These are phyloP conservation scores for Diaporthe citri DNA, from an alignment of 2,329 filamentous ascomycete genomes.

Conservation along the genomic window DNA sequence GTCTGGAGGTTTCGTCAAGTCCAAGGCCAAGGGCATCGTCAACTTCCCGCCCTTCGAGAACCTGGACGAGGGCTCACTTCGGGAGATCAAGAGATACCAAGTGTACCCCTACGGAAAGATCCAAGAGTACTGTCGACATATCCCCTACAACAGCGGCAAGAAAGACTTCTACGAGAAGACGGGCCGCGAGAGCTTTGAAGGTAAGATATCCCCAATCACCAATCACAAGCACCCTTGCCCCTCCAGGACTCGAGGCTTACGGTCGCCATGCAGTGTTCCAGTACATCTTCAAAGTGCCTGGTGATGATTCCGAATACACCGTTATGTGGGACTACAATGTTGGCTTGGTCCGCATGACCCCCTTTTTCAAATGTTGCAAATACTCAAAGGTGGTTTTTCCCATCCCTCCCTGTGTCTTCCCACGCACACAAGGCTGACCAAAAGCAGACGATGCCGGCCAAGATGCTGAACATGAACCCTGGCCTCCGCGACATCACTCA, in stretches of 20 bases:
- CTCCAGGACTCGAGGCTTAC: conserved; percentile 29
- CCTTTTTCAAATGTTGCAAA: conserved; percentile 91
- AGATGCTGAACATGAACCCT: conserved; percentile 82
- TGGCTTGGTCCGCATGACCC: conserved; percentile 92
- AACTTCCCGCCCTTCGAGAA: conserved; percentile 82
- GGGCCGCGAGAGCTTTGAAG: conserved; percentile 88
- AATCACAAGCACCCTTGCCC: not conserved
- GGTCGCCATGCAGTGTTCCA: conserved; percentile 74
- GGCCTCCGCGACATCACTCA: conserved; percentile 91
- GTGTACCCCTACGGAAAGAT: conserved; percentile 77
- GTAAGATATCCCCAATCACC: conserved; percentile 59
- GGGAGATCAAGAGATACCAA: conserved; percentile 72
- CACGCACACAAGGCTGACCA: conserved; percentile 26
- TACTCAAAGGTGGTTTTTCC: conserved; percentile 80
- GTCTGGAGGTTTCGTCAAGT: conserved; percentile 71
- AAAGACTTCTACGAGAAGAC: conserved; percentile 90
- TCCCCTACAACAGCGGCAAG: conserved; percentile 95
- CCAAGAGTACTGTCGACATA: conserved; percentile 75
- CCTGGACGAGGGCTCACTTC: conserved; percentile 67
- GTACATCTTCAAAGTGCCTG: conserved; percentile 82
- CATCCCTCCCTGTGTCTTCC: not conserved
- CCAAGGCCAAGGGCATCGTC: conserved; percentile 73
- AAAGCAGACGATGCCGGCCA: conserved; percentile 84
- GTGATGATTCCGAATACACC: conserved; percentile 74
- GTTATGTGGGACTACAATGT: conserved; percentile 99